Base-by-base conservation (phyloP, 306 rosid genomes). In the Cotoneaster glaucophyllus region DNA sequence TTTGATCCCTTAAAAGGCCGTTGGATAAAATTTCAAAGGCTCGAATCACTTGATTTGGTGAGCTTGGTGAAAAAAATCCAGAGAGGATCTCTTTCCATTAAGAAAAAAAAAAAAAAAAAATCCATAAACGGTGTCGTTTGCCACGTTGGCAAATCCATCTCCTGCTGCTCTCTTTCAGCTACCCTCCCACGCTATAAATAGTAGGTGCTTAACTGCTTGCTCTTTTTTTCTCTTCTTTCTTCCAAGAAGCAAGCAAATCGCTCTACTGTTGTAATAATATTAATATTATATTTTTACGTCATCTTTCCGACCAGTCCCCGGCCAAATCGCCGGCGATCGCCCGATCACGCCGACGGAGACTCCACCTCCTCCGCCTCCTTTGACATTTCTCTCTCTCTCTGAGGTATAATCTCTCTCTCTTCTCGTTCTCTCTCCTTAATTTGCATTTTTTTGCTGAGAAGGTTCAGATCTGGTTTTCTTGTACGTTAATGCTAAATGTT, bases 381-480 rank as follows among this genome's bases (percentile, higher is more conserved):
- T 12, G 45, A 29, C 26, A 56, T n/a, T 10, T 66, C 52, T 28
- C 11, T 41, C 19, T 53, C 70, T 67, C 69, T 65, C 58, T 70
- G 69, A 88, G 96, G 89, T 91, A 70, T 43, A 66, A 34, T 68
- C 43, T 71, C 74, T 67, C 41, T 29, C 67, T 22, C 74, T 18
- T 17, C 37, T 21, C 11, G 22, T 18, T 41, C 54, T 39, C 64
- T 31, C 69, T 73, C 14, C 15, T 69, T 17, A 21, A 18, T 64
- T 65, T 67, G 45, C 32, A 41, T 66, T 24, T 41, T 41, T 41
- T 52, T 21, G 11, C 43, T 14, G 59, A 59, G 25, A 50, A 26
- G 21, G 48, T 69, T 78, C 89, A 88, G 97, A 91, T 91, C 92
- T 87, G 85, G 84, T 6, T 52, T 39, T 74, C 71, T 64, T 34